phyloP scores from a whole-genome alignment of 345 rosid genomes.

The Pelargonium nanum region DNA sequence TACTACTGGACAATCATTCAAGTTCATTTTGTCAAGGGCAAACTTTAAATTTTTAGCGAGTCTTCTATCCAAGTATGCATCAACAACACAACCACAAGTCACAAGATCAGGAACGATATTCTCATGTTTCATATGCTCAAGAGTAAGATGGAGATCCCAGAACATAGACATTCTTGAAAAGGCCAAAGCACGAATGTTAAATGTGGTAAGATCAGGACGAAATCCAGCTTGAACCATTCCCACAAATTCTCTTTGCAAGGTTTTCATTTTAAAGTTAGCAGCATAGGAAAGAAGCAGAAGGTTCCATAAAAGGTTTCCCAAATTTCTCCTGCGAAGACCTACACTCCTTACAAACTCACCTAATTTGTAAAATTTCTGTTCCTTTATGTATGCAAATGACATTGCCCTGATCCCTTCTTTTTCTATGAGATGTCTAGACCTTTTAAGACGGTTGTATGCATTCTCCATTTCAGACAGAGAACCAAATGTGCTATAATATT shows the following conservation, averaged over 20 bases:
- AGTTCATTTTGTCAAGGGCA: constrained; percentile 38
- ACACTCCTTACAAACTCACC: constrained; percentile 54
- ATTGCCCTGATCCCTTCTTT: constrained; percentile 49
- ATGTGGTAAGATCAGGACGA: constrained; percentile 62
- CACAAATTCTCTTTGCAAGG: constrained; percentile 66
- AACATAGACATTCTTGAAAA: constrained; percentile 72
- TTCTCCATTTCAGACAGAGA: constrained; percentile 51
- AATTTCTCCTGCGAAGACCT: constrained; percentile 53
- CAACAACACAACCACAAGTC: constrained; percentile 70
- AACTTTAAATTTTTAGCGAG: constrained; percentile 59
- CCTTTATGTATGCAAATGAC: constrained; percentile 38
- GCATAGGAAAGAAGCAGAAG: constrained; percentile 64
- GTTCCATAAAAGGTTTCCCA: constrained; percentile 72
- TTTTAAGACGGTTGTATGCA: constrained; percentile 45
- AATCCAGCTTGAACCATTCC: constrained; percentile 54
- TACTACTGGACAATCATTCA: constrained; percentile 39
- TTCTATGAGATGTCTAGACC: constrained; percentile 40
- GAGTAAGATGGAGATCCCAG: constrained; percentile 84
- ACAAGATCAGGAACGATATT: constrained; percentile 62
- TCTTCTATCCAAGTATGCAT: constrained; percentile 71
- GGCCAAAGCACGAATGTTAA: constrained; percentile 63
- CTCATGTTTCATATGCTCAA: constrained; percentile 67
- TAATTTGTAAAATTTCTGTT: constrained; percentile 36
- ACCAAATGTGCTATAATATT: constrained; percentile 41
- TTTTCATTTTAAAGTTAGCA: constrained; percentile 80